Evolutionary conservation across 768 basidiomycete species (phyloP).

Genomic region (Russula dissimulans): DNA sequence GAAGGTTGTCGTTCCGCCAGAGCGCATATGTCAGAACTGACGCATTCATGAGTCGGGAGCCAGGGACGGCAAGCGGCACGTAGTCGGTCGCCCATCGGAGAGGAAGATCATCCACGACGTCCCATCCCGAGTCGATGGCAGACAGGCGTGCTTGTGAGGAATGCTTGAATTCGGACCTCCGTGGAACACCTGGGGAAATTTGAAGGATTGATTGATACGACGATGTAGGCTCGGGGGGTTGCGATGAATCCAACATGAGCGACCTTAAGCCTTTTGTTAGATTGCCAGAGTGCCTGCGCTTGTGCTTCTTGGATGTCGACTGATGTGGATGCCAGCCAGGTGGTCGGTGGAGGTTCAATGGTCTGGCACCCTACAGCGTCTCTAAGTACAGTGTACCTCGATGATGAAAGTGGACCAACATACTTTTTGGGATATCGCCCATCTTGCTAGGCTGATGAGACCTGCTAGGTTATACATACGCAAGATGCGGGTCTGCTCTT

Average conservation of each 20-base stretch:
- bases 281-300: slow-evolving; percentile 45
- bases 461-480: slow-evolving; percentile 82
- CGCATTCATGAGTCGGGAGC: slow-evolving; percentile 50
- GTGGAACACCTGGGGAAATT: not conserved
- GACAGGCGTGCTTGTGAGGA: not conserved
- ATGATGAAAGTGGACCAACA: not conserved
- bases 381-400: not conserved
- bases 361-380: slow-evolving; percentile 40
- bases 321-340: slow-evolving; percentile 44
- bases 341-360: slow-evolving; percentile 49
- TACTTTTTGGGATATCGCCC: slow-evolving; percentile 62
- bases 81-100: slow-evolving; percentile 84
- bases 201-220: slow-evolving; percentile 9
- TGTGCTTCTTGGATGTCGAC: slow-evolving; percentile 37
- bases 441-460: slow-evolving; percentile 64
- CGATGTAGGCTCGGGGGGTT: slow-evolving; percentile 21
- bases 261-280: slow-evolving; percentile 57
- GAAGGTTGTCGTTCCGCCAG: slow-evolving; percentile 49
- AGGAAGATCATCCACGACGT: slow-evolving; percentile 63
- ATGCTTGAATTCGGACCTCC: not conserved
- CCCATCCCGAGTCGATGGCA: slow-evolving; percentile 35
- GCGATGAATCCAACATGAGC: slow-evolving; percentile 39
- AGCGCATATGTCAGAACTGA: slow-evolving; percentile 60
- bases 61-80: slow-evolving; percentile 61
- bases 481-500: slow-evolving; percentile 46